A percentile compares a stretch with the other conserved stretches of the same genome.
These are phyloP conservation scores for Dissophora globulifera DNA, from an alignment of 192 early-diverging fungal species.

Conservation along the genomic window DNA sequence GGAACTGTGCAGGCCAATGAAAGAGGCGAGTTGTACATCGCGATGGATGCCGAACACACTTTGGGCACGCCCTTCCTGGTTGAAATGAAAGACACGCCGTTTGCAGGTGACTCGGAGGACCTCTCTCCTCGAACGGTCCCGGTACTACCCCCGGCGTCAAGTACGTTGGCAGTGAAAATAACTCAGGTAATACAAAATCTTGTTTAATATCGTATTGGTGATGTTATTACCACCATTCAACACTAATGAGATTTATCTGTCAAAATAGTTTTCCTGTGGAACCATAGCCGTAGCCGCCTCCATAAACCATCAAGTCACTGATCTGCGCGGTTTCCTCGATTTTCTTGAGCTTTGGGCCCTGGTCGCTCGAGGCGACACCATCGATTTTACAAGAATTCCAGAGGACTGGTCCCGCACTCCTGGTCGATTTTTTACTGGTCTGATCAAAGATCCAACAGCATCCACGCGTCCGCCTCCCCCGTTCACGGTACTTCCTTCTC, in stretches of 20 bases:
- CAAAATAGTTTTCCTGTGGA: conserved; percentile 44
- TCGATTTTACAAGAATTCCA: conserved; percentile 49
- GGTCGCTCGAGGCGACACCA: conserved; percentile 37
- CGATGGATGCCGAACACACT: conserved; percentile 9
- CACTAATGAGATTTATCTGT: background rate
- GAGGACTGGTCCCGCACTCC: conserved; percentile 50
- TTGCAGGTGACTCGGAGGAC: conserved; percentile 19
- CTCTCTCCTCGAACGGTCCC: conserved; percentile 27
- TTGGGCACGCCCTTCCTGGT: conserved; percentile 45
- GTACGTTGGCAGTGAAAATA: conserved; percentile 36
- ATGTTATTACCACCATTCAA: conserved; percentile 5
- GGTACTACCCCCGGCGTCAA: background rate
- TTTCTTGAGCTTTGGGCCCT: conserved; percentile 54
- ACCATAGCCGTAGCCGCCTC: conserved; percentile 42
- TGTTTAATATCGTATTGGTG: background rate
- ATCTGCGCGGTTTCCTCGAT: conserved; percentile 46
- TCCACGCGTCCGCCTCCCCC: conserved; percentile 16
- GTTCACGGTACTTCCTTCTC: conserved; percentile 21
- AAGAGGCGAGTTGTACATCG: conserved; percentile 19
- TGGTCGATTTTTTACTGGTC: conserved; percentile 36
- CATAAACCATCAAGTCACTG: conserved; percentile 43
- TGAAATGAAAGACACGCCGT: conserved; percentile 34
- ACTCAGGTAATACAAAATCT: conserved; percentile 30
- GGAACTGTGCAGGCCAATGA: conserved; percentile 34
- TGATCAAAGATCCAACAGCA: conserved; percentile 19